Evolutionary conservation across 805 yeast genomes (phyloP).

Genomic region (Torulaspora maleeae): DNA sequence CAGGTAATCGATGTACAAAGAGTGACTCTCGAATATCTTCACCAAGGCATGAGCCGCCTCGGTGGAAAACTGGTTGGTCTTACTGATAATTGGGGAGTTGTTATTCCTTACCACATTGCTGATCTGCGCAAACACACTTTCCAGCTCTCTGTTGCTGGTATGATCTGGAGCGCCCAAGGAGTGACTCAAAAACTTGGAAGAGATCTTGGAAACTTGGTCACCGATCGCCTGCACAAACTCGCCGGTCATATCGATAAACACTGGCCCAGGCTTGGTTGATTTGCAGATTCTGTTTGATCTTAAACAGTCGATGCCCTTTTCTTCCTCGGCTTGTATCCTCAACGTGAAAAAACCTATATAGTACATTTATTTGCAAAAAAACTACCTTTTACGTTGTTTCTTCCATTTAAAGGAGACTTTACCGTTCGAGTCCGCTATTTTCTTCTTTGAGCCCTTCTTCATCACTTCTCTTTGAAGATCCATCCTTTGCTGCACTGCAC

Average conservation of each 20-base stretch:
- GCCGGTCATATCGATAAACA: neutral
- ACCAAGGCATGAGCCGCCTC: constrained; percentile 10
- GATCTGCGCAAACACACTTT: constrained; percentile 11
- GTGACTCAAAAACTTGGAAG: constrained; percentile 3
- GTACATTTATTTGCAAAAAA: neutral
- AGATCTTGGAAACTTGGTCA: constrained; percentile 2
- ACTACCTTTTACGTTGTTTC: constrained; percentile 57
- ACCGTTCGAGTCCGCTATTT: constrained; percentile 63
- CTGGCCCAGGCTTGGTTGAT: too few species aligned
- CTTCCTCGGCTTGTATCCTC: neutral
- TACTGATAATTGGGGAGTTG: constrained; percentile 3
- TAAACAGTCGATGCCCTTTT: neutral
- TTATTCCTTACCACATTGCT: constrained; percentile 3
- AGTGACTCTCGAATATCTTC: constrained; percentile 3
- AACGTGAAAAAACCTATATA: constrained; percentile 2
- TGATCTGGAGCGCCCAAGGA: neutral
- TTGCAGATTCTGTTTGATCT: too few species aligned
- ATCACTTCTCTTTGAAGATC: constrained; percentile 78
- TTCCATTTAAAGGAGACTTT: constrained; percentile 78
- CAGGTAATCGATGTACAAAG: constrained; percentile 5
- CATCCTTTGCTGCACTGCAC: constrained; percentile 65
- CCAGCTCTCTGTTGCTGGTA: constrained; percentile 5
- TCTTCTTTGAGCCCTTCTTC: constrained; percentile 86
- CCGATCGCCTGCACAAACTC: neutral
- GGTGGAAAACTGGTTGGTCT: constrained; percentile 4